Conservation (phyloP, 306 rosid species). For the Pachyrhizus erosus region DNA sequence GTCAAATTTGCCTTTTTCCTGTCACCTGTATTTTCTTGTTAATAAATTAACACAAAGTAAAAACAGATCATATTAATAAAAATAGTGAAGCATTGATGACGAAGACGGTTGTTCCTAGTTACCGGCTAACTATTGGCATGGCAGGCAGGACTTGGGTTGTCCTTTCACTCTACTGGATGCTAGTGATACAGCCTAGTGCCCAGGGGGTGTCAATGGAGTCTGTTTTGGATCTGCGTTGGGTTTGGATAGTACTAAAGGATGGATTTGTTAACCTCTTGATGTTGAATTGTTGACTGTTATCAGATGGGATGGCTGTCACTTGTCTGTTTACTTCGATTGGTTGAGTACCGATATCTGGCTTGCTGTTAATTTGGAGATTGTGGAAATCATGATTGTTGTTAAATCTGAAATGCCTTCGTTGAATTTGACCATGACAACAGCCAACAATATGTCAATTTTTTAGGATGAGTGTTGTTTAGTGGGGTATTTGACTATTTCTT, state of each 20-base stretch:
- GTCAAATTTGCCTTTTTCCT: neutral
- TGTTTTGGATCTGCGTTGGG: constrained; percentile 11
- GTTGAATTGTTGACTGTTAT: neutral
- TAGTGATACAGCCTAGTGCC: constrained; percentile 2
- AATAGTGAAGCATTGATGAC: neutral
- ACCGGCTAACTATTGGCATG: neutral
- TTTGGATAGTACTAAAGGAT: constrained; percentile 10
- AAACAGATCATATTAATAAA: neutral
- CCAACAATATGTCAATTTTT: neutral
- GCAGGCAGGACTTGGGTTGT: constrained; percentile 11
- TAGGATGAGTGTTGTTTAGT: neutral
- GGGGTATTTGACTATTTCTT: neutral
- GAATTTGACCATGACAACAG: constrained; percentile 18
- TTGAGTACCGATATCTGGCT: constrained; percentile 8
- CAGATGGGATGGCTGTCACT: neutral
- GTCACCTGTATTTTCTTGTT: neutral
- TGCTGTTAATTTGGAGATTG: constrained; percentile 35
- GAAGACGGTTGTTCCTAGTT: neutral
- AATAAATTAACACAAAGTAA: neutral
- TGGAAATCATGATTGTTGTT: neutral
- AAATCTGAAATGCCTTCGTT: constrained; percentile 18
- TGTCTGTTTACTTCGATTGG: neutral
- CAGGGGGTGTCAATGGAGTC: constrained; percentile 11
- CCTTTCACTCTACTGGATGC: neutral
- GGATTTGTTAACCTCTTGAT: constrained; percentile 13